Conservation (phyloP, 768 basidiomycete genomes). For the Rhizopogon vulgaris region DNA sequence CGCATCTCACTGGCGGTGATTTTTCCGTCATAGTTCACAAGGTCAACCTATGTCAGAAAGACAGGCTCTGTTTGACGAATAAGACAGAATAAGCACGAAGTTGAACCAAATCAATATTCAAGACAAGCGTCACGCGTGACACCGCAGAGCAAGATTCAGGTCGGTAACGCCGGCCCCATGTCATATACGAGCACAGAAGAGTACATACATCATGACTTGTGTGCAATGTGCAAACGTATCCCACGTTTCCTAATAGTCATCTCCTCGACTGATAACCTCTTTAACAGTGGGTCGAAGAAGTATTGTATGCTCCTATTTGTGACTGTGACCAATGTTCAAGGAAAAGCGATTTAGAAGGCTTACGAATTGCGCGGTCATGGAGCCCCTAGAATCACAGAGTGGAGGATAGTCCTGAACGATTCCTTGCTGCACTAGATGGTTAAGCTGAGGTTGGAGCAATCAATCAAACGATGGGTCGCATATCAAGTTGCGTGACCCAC, state of each 20-base stretch:
- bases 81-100: no score
- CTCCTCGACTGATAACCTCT: slow-evolving; percentile 79
- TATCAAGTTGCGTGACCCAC: slow-evolving; percentile 35
- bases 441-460: slow-evolving; percentile 46
- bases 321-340: background rate
- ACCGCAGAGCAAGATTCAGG: no score
- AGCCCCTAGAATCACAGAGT: slow-evolving; percentile 73
- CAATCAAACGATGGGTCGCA: background rate
- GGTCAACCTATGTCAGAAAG: no score
- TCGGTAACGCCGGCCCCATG: no score
- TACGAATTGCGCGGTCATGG: slow-evolving; percentile 94
- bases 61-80: no score
- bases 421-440: slow-evolving; percentile 81
- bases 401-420: slow-evolving; percentile 94
- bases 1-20: no score
- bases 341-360: slow-evolving; percentile 18
- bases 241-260: slow-evolving; percentile 54
- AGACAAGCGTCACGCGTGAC: no score
- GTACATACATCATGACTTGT: no score
- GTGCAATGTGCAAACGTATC: background rate
- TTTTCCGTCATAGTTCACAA: no score
- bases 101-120: no score
- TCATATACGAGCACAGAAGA: no score
- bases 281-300: slow-evolving; percentile 79
- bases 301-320: slow-evolving; percentile 74